Base-by-base conservation (phyloP, 2,329 filamentous ascomycete species). In the Ceratocystiopsis sp. region DNA sequence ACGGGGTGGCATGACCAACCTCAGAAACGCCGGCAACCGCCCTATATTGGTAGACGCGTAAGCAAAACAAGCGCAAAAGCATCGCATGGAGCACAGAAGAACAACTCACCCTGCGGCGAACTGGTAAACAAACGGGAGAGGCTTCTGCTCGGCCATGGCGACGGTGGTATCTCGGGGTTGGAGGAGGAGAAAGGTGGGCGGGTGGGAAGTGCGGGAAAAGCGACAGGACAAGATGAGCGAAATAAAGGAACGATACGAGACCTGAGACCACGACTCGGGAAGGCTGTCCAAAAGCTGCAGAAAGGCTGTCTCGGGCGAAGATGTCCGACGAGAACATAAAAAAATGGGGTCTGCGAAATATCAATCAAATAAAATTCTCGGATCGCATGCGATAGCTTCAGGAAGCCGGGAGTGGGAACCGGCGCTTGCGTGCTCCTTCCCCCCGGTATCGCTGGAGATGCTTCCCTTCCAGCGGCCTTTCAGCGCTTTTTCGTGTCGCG, bases 21-120 rank as follows among this genome's bases (percentile, higher is more conserved):
- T 98, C 91, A 55, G 89, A 96, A 52, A 98, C 87, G 71, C 91
- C 91, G 58, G 91, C 91, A 59, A 98, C 83, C 60, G 91, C 91
- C 68, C 81, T 84, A 54, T 35, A 53, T 29, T 37, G 38, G 44
- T n/a, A 36, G 48, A 37, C 34, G 38, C 49, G 55, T 58, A 54
- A 55, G 57, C 44, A 42, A 48, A 14, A 18, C 19, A 13, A 12
- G 25, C 25, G 10, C 25, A 29, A 29, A 8, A 29, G 2, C 6
- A 8, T 29, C 25, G 25, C 4, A 2, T 29, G 25, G 25, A 11
- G 2, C 25, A 11, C 25, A 4, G 25, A 11, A 18, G 38, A 17
- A 18, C 16, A 18, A 52, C 52, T 50, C 67, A 52, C 75, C 87
- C 87, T 58, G 89, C 87, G 61, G 79, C 82, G 70, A 96, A 94